Percentiles rank a stretch among this genome's conserved stretches.
These are phyloP conservation scores for Candida vaughaniae DNA, from an alignment of 805 yeast species.

Conservation along the genomic window DNA sequence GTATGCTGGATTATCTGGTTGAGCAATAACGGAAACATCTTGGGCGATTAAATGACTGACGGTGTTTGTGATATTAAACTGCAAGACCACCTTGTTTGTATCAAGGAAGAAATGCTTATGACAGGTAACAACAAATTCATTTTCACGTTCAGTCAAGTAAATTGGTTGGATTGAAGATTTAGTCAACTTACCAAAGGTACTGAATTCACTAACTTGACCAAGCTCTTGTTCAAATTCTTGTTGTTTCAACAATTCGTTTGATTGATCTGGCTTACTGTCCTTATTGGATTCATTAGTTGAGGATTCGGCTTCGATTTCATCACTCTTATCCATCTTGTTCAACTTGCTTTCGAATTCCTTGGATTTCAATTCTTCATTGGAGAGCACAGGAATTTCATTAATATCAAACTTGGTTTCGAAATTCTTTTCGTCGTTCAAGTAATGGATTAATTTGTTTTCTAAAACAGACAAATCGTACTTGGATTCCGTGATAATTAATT, in stretches of 20 bases:
- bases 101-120: constrained; percentile 76
- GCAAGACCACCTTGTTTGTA: constrained; percentile 68
- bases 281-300: constrained; percentile 10
- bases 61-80: constrained; percentile 83
- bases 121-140: constrained; percentile 86
- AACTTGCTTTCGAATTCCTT: constrained; percentile 57
- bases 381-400: constrained; percentile 58
- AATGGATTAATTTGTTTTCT: constrained; percentile 73
- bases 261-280: constrained; percentile 15
- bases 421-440: constrained; percentile 56
- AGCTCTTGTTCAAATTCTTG: constrained; percentile 73
- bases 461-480: constrained; percentile 73
- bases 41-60: constrained; percentile 73
- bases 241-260: constrained; percentile 41
- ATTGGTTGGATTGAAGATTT: constrained; percentile 61
- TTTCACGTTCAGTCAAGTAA: constrained; percentile 85
- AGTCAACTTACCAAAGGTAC: constrained; percentile 68
- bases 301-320: constrained; percentile 15
- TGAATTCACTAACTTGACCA: constrained; percentile 68
- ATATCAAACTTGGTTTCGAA: constrained; percentile 68
- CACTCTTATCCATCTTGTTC: constrained; percentile 31
- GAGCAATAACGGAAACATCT: constrained; percentile 69
- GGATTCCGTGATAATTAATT: constrained; percentile 63
- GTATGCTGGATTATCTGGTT: constrained; percentile 57
- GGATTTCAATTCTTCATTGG: constrained; percentile 69